These are phyloP conservation scores for Solanum hybrid DNA, from an alignment of 305 asterid genomes.

Conservation along the genomic window DNA sequence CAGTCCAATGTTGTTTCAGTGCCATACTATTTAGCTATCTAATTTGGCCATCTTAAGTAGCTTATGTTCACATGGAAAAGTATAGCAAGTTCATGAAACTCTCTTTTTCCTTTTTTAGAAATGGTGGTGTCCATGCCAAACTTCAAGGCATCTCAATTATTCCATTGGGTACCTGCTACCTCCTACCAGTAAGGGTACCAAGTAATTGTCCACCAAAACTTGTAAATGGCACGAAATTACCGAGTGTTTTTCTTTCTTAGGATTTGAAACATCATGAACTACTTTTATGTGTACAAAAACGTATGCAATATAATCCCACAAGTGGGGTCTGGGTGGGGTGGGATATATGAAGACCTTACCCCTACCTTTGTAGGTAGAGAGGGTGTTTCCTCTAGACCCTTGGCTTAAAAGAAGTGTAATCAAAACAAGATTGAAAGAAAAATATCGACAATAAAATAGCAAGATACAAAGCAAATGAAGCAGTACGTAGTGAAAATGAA, in stretches of 20 bases:
- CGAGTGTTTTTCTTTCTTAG: neutral
- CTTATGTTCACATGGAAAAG: neutral
- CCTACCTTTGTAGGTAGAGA: neutral
- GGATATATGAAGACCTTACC: neutral
- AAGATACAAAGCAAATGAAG: neutral
- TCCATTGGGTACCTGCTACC: neutral
- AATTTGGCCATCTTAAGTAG: neutral
- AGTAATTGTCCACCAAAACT: neutral
- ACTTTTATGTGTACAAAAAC: neutral
- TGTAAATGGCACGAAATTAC: neutral
- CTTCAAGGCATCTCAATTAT: neutral
- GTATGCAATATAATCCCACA: neutral
- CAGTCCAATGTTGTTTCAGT: neutral
- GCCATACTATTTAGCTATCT: neutral
- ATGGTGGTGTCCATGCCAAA: neutral
- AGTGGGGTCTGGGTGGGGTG: neutral
- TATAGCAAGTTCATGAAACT: neutral
- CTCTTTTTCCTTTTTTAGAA: neutral
- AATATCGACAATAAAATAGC: neutral
- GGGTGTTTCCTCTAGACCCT: neutral
- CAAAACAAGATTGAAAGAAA: neutral
- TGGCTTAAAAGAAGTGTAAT: neutral
- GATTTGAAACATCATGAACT: neutral
- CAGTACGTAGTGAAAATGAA: neutral
- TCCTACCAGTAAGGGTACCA: neutral